Conservation (phyloP, 2,329 filamentous ascomycete species). For the Arthrobotrys musiformis region DNA sequence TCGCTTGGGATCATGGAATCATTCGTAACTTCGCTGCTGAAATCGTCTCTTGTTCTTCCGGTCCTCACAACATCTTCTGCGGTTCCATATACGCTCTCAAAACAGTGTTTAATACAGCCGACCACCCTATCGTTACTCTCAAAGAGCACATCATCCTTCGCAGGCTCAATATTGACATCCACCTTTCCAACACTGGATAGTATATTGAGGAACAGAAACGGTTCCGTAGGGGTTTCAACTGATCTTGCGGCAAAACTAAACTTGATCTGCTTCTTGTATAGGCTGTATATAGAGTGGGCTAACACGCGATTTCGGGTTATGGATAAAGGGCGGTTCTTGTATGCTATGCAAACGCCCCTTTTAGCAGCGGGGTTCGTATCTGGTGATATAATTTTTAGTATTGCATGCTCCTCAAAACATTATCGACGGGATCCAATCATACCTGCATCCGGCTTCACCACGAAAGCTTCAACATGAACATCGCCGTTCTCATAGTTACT, state of each 20-base stretch:
- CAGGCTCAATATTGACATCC: conserved; percentile 68
- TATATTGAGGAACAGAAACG: conserved; percentile 66
- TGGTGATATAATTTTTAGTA: neutral
- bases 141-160: conserved; percentile 68
- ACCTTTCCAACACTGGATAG: conserved; percentile 65
- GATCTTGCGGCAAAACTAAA: conserved; percentile 15
- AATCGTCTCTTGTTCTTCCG: neutral
- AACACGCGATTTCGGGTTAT: conserved; percentile 19
- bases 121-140: conserved; percentile 61
- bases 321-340: conserved; percentile 42
- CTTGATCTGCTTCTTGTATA: conserved; percentile 41
- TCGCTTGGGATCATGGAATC: conserved; percentile 27
- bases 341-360: conserved; percentile 55
- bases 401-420: neutral
- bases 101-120: neutral
- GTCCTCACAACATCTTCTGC: neutral
- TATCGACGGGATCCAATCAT: neutral
- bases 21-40: conserved; percentile 37
- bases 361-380: conserved; percentile 45
- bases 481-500: conserved; percentile 2
- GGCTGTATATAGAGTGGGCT: conserved; percentile 42
- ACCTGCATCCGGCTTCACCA: conserved; percentile 54
- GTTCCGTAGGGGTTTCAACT: conserved; percentile 62
- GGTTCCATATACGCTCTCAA: conserved; percentile 19
- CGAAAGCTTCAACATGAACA: conserved; percentile 56